Evolutionary conservation across 106 monocot genomes (phyloP).

Genomic region (Xerophyta viscosa): DNA sequence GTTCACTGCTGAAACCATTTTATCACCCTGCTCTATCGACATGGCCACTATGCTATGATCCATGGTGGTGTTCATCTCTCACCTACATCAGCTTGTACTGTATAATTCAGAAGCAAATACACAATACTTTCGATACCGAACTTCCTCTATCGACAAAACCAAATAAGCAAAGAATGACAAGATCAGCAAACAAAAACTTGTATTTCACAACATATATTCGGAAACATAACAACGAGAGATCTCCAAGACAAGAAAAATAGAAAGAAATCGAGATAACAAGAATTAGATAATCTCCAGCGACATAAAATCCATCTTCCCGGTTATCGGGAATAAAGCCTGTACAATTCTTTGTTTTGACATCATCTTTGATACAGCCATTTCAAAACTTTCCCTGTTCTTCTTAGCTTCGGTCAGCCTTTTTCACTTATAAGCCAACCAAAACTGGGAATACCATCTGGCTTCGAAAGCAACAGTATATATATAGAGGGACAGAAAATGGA

Average conservation of each 20-base stretch:
- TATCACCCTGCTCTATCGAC: slow-evolving; percentile 80
- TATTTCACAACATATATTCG: no score
- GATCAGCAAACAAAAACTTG: no score
- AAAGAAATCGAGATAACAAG: no score
- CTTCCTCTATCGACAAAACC: no score
- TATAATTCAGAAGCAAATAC: no score
- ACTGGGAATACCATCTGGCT: slow-evolving; percentile 3
- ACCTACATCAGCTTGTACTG: no score
- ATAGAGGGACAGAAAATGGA: background rate
- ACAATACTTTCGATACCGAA: no score
- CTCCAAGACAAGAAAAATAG: no score
- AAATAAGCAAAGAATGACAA: no score
- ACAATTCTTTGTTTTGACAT: background rate
- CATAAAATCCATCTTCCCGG: background rate
- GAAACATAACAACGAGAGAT: no score
- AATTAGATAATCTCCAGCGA: no score
- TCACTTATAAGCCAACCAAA: slow-evolving; percentile 3
- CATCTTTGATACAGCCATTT: background rate
- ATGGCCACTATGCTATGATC: slow-evolving; percentile 95
- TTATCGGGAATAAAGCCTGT: slow-evolving; percentile 3
- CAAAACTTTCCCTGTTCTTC: slow-evolving; percentile 1
- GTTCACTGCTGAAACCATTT: slow-evolving; percentile 24
- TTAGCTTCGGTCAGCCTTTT: background rate
- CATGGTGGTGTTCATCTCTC: slow-evolving; percentile 39
- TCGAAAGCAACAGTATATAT: background rate